phyloP scores from a whole-genome alignment of 768 basidiomycete genomes.

The Tulasnella sp. region DNA sequence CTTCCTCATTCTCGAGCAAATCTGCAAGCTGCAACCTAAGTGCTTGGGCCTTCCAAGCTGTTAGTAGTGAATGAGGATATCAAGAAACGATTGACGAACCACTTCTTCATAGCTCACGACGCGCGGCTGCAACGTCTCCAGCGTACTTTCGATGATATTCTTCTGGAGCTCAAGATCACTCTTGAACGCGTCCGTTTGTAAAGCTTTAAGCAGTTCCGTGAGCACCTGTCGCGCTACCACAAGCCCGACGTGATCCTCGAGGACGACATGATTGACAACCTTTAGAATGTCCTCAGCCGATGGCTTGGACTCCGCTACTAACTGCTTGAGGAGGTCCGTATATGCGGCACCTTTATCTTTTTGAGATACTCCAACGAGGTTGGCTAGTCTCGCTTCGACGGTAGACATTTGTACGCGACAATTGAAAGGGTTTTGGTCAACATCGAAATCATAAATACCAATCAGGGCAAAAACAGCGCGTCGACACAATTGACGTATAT shows the following conservation, averaged over 20 bases:
- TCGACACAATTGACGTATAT: background rate
- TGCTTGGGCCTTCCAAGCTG: constrained; percentile 49
- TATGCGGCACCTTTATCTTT: constrained; percentile 77
- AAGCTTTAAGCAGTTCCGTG: constrained; percentile 62
- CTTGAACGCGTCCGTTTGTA: constrained; percentile 44
- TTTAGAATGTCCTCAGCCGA: constrained; percentile 45
- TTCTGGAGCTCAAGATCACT: constrained; percentile 45
- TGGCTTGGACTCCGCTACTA: constrained; percentile 41
- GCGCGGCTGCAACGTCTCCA: constrained; percentile 56
- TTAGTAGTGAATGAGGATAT: background rate
- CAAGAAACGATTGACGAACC: constrained; percentile 34
- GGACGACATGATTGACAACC: constrained; percentile 68
- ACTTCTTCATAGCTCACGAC: constrained; percentile 93
- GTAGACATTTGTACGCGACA: no score
- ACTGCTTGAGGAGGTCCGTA: constrained; percentile 51
- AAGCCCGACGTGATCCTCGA: constrained; percentile 66
- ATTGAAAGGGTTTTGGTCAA: no score
- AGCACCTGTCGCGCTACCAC: constrained; percentile 83
- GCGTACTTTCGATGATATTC: constrained; percentile 60
- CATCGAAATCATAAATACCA: no score
- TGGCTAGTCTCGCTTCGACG: constrained; percentile 36
- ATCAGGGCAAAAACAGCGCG: background rate
- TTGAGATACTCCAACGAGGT: constrained; percentile 52
- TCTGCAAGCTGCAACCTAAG: constrained; percentile 85
- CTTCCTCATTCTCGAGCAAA: constrained; percentile 76